A percentile compares a stretch with the other conserved stretches of the same genome.
These are phyloP conservation scores for Pseudonectria buxi DNA, from an alignment of 2,329 filamentous ascomycete species.

Conservation along the genomic window DNA sequence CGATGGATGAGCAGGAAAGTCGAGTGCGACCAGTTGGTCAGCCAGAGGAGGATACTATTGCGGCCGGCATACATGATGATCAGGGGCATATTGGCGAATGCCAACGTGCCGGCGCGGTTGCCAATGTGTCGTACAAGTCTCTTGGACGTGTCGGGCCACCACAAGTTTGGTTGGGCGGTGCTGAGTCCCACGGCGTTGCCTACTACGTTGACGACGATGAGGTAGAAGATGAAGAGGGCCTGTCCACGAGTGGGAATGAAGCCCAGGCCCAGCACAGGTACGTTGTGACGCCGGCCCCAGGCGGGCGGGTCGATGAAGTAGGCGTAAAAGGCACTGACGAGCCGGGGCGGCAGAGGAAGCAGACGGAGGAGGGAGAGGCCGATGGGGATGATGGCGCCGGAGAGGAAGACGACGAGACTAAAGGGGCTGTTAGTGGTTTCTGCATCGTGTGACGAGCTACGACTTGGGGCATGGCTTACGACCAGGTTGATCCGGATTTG, in stretches of 20 bases:
- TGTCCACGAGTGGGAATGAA: constrained; percentile 36
- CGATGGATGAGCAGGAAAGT: constrained; percentile 44
- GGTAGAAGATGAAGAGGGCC: constrained; percentile 34
- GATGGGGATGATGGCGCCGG: constrained; percentile 13
- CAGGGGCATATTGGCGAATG: constrained; percentile 34
- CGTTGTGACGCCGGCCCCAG: constrained; percentile 18
- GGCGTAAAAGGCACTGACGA: constrained; percentile 16
- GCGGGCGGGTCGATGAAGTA: constrained; percentile 23
- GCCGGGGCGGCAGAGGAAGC: constrained; percentile 8
- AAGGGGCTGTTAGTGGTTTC: neutral
- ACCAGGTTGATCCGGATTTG: neutral
- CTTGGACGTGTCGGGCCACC: constrained; percentile 14
- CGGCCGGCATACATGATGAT: constrained; percentile 38
- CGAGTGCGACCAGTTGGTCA: constrained; percentile 42
- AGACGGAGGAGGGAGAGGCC: constrained; percentile 16
- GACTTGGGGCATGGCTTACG: constrained; percentile 6
- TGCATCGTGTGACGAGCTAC: too few relatives aligned
- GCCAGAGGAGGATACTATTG: constrained; percentile 41
- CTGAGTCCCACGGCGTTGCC: constrained; percentile 26
- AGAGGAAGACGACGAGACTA: constrained; percentile 16
- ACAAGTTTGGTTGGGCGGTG: constrained; percentile 20
- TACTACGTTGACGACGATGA: constrained; percentile 32
- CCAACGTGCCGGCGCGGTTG: constrained; percentile 35
- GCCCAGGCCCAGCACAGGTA: constrained; percentile 17
- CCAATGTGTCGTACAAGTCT: constrained; percentile 30